phyloP scores from a whole-genome alignment of 768 basidiomycete genomes.

The Serendipita sp. region DNA sequence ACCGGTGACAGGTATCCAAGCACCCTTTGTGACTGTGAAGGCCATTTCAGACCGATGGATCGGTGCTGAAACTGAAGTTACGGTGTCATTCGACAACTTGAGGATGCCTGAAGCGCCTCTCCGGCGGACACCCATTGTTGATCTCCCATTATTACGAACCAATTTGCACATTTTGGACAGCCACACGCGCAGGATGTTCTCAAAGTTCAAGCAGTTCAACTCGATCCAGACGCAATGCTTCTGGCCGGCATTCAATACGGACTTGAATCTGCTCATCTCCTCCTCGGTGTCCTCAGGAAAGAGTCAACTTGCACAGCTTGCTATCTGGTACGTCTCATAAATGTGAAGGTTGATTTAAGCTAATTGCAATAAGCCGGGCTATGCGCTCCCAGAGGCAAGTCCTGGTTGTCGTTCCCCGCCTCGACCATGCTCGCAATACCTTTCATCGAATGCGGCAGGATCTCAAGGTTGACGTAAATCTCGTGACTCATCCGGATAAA shows the following conservation, averaged over 20 bases:
- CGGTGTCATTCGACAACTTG: conserved; percentile 47
- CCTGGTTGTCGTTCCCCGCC: conserved; percentile 35
- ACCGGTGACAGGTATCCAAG: conserved; percentile 45
- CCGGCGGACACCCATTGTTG: conserved; percentile 45
- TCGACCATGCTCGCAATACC: background rate
- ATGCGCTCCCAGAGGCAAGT: too few species aligned
- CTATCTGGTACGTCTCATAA: conserved; percentile 45
- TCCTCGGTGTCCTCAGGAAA: conserved; percentile 76
- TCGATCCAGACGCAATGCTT: conserved; percentile 79
- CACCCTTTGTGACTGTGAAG: conserved; percentile 55
- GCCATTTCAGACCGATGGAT: conserved; percentile 87
- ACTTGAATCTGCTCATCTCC: conserved; percentile 52
- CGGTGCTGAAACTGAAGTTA: conserved; percentile 65
- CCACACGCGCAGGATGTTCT: conserved; percentile 18
- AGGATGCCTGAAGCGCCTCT: conserved; percentile 54
- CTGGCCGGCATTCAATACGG: conserved; percentile 63
- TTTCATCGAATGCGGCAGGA: background rate
- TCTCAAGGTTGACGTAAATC: background rate
- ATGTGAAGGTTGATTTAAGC: too few species aligned
- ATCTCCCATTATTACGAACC: conserved; percentile 54
- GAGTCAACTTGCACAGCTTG: conserved; percentile 50
- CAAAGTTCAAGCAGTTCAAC: conserved; percentile 44
- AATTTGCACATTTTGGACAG: background rate
- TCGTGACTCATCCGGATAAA: background rate
- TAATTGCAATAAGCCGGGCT: too few species aligned